Conservation (phyloP, 306 rosid genomes). For the Cucumis hystrix region DNA sequence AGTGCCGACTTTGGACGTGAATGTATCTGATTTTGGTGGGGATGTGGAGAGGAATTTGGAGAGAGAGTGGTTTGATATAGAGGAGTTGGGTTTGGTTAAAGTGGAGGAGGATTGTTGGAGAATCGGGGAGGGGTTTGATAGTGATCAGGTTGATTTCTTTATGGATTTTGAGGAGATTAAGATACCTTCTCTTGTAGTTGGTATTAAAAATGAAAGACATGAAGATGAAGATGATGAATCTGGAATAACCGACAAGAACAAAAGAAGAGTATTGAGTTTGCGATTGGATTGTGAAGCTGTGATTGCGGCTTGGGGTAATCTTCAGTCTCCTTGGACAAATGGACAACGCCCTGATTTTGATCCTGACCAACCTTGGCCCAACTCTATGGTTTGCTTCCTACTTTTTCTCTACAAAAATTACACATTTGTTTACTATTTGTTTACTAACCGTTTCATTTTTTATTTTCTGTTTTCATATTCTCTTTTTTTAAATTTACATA, state of each 20-base stretch:
- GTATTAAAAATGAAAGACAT: not conserved
- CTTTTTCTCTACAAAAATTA: too few species aligned
- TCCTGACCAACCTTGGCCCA: conserved; percentile 29
- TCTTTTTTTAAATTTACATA: too few species aligned
- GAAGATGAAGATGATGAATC: not conserved
- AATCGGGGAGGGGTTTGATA: not conserved
- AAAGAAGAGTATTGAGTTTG: conserved; percentile 29
- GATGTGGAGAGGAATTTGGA: conserved; percentile 77
- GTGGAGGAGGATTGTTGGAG: conserved; percentile 19
- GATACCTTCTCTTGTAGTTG: not conserved
- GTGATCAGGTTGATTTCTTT: conserved; percentile 15
- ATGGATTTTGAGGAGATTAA: too few species aligned
- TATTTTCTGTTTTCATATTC: too few species aligned
- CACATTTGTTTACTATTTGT: too few species aligned
- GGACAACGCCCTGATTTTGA: conserved; percentile 47
- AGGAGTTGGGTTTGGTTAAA: conserved; percentile 50
- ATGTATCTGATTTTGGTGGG: conserved; percentile 65
- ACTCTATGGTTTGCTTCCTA: conserved; percentile 32
- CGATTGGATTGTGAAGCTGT: conserved; percentile 64
- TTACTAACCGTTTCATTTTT: too few species aligned
- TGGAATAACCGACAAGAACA: conserved; percentile 9
- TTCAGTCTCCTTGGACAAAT: conserved; percentile 61
- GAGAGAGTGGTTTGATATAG: conserved; percentile 63
- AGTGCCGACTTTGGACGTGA: not conserved
- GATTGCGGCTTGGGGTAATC: conserved; percentile 52